Percentiles rank a stretch among this genome's conserved stretches.
Evolutionary conservation across 352 stramenopile species (phyloP).

Genomic region (Phytopythium vexans): DNA sequence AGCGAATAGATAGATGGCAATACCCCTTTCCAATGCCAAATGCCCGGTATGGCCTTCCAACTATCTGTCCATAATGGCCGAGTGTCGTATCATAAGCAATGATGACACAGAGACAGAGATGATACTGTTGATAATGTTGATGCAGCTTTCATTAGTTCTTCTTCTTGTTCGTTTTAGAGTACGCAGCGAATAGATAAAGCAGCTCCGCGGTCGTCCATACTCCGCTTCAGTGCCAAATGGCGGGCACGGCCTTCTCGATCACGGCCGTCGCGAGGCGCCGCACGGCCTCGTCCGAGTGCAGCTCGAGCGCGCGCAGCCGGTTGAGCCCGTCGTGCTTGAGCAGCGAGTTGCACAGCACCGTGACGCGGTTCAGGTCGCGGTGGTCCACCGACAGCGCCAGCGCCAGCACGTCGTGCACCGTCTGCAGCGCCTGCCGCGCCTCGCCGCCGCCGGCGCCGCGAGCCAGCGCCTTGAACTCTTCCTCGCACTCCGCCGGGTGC

Average conservation of each 20-base stretch:
- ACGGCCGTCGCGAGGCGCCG: conserved; percentile 61
- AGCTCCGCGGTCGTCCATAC: neutral
- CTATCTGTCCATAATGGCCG: no score
- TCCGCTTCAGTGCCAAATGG: conserved; percentile 65
- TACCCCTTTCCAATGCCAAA: no score
- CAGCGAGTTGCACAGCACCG: conserved; percentile 81
- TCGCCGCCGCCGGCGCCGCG: conserved; percentile 19
- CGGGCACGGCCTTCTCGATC: conserved; percentile 79
- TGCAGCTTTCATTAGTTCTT: conserved; percentile 1
- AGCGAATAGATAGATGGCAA: no score
- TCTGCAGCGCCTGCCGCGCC: conserved; percentile 54
- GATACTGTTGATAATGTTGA: neutral
- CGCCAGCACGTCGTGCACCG: conserved; percentile 63
- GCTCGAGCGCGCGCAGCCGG: conserved; percentile 54
- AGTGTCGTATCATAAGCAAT: no score
- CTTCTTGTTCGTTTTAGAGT: no score
- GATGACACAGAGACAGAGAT: neutral
- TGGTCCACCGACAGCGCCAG: conserved; percentile 68
- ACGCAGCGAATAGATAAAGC: no score
- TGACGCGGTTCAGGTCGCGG: conserved; percentile 78
- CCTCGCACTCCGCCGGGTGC: conserved; percentile 53
- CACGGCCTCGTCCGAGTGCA: conserved; percentile 45
- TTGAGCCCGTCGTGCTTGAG: conserved; percentile 72
- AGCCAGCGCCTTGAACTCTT: conserved; percentile 51
- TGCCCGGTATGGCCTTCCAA: no score